These are phyloP conservation scores for Trypanosoma theileri DNA, from an alignment of 208 protist species.

Conservation along the genomic window DNA sequence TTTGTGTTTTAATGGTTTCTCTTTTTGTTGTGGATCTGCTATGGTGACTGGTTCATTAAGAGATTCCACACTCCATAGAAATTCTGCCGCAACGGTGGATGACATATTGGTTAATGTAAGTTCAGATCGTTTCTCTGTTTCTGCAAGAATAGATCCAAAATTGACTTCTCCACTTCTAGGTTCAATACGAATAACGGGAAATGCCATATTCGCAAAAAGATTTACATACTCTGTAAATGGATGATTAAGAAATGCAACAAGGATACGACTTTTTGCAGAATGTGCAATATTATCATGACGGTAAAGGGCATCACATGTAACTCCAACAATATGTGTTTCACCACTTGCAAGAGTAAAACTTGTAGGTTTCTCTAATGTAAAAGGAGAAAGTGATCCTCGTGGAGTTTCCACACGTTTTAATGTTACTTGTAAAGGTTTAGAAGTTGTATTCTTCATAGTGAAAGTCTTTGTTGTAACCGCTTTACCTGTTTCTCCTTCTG, in stretches of 20 bases:
- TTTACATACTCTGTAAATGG: conserved; percentile 78
- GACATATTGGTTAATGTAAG: conserved; percentile 87
- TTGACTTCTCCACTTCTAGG: conserved; percentile 52
- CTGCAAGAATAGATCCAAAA: conserved; percentile 93
- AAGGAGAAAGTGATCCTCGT: conserved; percentile 40
- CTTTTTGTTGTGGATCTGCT: conserved; percentile 7
- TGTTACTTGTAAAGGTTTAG: conserved; percentile 69
- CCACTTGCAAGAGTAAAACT: conserved; percentile 68
- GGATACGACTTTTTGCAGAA: conserved; percentile 63
- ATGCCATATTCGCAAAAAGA: conserved; percentile 80
- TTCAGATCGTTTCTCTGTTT: conserved; percentile 77
- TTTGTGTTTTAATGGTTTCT: conserved; percentile 19
- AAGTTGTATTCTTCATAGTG: conserved; percentile 88
- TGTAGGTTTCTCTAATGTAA: conserved; percentile 59
- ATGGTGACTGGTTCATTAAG: neutral
- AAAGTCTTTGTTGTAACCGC: conserved; percentile 60
- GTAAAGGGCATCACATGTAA: conserved; percentile 89
- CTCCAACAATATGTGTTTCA: conserved; percentile 75
- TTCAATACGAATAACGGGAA: conserved; percentile 87
- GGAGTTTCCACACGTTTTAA: conserved; percentile 44
- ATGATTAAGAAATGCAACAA: conserved; percentile 90
- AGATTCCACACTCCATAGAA: conserved; percentile 55
- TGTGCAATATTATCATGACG: conserved; percentile 79
- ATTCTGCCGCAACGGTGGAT: conserved; percentile 61
- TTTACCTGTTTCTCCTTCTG: conserved; percentile 7